These are phyloP conservation scores for Termitomyces titanicus DNA, from an alignment of 768 basidiomycete species.

Conservation along the genomic window DNA sequence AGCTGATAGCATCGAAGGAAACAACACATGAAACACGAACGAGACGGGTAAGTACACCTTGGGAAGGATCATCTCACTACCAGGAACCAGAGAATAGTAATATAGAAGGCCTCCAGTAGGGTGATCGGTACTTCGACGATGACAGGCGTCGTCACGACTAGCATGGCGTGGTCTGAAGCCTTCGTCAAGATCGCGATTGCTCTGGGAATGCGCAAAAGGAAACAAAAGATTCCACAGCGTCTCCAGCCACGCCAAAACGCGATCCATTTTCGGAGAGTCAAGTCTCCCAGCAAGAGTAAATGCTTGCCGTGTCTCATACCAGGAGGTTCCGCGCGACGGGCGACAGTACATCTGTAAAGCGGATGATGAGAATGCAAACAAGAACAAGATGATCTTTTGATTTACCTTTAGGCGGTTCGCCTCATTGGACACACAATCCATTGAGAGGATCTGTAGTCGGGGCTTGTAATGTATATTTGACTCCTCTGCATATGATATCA, in stretches of 20 bases:
- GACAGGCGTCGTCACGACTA: constrained; percentile 2
- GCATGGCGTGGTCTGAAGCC: neutral
- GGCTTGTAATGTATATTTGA: constrained; percentile 20
- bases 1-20: neutral
- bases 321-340: constrained; percentile 22
- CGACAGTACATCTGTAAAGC: constrained; percentile 25
- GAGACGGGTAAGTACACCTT: constrained; percentile 30
- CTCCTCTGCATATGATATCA: constrained; percentile 23
- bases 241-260: constrained; percentile 20
- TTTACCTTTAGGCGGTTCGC: constrained; percentile 27
- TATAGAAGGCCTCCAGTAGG: constrained; percentile 25
- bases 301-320: constrained; percentile 21
- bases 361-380: neutral
- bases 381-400: neutral
- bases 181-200: constrained; percentile 19
- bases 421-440: constrained; percentile 24
- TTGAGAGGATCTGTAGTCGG: constrained; percentile 24
- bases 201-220: constrained; percentile 21
- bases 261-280: constrained; percentile 18
- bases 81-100: constrained; percentile 27
- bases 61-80: constrained; percentile 23
- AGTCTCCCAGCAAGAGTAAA: constrained; percentile 28
- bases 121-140: constrained; percentile 17
- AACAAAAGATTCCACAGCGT: constrained; percentile 27
- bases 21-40: constrained; percentile 16